Conservation (phyloP, 1,284 basidiomycete genomes). For the Leccinum solheimii region DNA sequence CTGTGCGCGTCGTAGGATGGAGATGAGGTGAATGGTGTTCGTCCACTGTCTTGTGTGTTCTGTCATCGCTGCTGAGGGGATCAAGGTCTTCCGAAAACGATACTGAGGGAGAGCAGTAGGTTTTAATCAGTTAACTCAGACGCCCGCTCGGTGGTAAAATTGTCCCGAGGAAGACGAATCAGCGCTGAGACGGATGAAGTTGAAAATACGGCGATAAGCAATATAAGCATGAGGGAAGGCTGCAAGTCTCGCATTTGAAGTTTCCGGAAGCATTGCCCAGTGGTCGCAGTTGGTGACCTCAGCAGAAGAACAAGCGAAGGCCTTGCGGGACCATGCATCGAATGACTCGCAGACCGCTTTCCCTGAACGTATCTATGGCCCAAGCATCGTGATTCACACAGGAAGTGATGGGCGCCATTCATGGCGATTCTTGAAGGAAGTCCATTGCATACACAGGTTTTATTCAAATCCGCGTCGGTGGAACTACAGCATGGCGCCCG, state of each 20-base stretch:
- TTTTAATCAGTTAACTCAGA: background rate
- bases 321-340: background rate
- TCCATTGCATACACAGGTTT: background rate
- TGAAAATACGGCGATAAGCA: background rate
- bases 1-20: constrained; percentile 26
- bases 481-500: constrained; percentile 23
- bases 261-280: background rate
- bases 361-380: too few species aligned
- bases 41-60: background rate
- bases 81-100: background rate
- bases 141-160: background rate
- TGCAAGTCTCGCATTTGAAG: background rate
- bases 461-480: background rate
- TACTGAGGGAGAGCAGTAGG: background rate
- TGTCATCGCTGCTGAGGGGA: constrained; percentile 9
- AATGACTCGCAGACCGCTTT: background rate
- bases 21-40: background rate
- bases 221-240: background rate
- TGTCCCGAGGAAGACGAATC: background rate
- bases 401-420: background rate
- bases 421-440: background rate
- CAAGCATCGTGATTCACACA: background rate
- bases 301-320: background rate
- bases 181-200: background rate
- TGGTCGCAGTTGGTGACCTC: background rate